phyloP scores from a whole-genome alignment of 371 early-diverging fungal genomes.

The Mortierella sp. region DNA sequence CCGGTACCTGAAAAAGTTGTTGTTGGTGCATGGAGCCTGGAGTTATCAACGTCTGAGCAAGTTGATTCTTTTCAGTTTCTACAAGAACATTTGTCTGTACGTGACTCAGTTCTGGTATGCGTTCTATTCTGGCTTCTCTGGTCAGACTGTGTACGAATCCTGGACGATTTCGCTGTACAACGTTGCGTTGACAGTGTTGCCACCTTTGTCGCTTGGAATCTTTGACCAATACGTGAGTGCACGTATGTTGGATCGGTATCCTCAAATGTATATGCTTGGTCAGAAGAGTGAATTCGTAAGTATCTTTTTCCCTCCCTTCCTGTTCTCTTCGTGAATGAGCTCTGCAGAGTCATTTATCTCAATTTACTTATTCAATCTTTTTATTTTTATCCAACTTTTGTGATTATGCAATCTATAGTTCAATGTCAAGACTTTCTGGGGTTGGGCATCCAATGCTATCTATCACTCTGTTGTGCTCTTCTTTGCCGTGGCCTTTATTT shows the following conservation, averaged over 20 bases:
- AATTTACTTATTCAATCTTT: not conserved
- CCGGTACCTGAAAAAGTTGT: conserved; percentile 84
- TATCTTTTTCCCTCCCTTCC: conserved; percentile 4
- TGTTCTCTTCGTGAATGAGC: not conserved
- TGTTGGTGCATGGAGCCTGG: conserved; percentile 96
- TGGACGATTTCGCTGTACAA: conserved; percentile 95
- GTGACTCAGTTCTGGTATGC: conserved; percentile 98
- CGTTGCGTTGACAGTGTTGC: conserved; percentile 90
- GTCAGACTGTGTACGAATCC: conserved; percentile 92
- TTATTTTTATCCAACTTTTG: conserved; percentile 1
- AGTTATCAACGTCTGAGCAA: conserved; percentile 91
- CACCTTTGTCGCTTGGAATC: conserved; percentile 90
- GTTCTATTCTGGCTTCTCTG: conserved; percentile 90
- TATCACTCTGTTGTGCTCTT: conserved; percentile 77
- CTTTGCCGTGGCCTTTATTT: conserved; percentile 55
- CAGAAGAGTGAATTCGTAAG: conserved; percentile 84
- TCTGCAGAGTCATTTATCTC: too few species aligned
- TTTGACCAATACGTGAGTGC: conserved; percentile 95
- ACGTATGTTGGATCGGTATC: conserved; percentile 94
- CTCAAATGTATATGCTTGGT: conserved; percentile 96
- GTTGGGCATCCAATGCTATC: conserved; percentile 94
- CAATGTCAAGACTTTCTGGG: conserved; percentile 94
- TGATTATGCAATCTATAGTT: conserved; percentile 57
- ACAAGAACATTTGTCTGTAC: conserved; percentile 96
- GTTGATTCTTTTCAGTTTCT: conserved; percentile 91